Base-by-base conservation (phyloP, 495 filamentous ascomycete species). In the Darksidea phi region DNA sequence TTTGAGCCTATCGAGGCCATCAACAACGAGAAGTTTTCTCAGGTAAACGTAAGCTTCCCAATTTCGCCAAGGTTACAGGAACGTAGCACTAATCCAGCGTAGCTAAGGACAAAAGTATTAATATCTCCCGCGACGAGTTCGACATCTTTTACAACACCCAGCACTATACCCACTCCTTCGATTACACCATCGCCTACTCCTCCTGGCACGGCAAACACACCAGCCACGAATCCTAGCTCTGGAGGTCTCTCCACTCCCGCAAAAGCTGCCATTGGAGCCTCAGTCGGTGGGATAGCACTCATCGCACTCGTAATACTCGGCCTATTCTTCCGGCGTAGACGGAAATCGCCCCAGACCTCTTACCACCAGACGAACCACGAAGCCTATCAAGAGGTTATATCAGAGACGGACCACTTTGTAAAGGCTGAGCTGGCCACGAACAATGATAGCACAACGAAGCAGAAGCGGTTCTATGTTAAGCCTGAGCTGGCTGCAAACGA, bases 181-280 rank as follows among this genome's bases (percentile, higher is more conserved):
- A 3, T 10, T 4, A 32, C 28, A 32, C 10, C 28, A 4, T 32
- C 28, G 2, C 43, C 25, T 1, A 15, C 20, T 13, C 48, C 15
- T 15, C 49, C 25, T 38, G n/a, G n/a, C n/a, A n/a, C 38, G 6
- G 1, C 55, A 11, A 34, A 10, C 46, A 11, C 25, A 18, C 28
- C 28, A 10, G 42, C 41, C 46, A 32, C 17, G 24, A 20, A 12
- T 20, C 26, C 47, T 0, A 41, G 42, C 42, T 50, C 56, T 6
- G 18, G 48, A 5, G 56, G 62, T 54, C 57, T 65, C 42, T 54
- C 56, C n/a, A 56, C 45, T 17, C 50, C 41, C n/a, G 56, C 49
- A 1, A 59, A 50, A 60, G 55, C 57, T n/a, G 62, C 18, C 18
- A 65, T 65, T 5, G 49, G 62, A 7, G 45, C 42, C 13, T 20